These are phyloP conservation scores for Amanita pallidorosea DNA, from an alignment of 768 basidiomycete species.

Conservation along the genomic window DNA sequence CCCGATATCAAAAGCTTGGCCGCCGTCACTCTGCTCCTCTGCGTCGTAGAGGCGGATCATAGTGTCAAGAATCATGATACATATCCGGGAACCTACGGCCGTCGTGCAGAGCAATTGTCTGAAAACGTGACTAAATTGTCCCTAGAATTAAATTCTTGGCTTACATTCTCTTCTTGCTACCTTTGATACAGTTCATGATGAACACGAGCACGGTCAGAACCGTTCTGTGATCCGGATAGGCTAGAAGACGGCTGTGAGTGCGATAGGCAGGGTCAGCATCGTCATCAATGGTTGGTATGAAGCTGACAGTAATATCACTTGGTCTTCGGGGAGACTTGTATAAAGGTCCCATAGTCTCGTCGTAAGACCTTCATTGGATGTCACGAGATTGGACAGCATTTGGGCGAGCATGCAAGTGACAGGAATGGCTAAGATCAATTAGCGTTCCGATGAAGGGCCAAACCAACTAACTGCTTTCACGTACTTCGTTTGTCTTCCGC, in stretches of 20 bases:
- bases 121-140: constrained; percentile 8
- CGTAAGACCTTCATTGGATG: constrained; percentile 52
- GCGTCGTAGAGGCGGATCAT: constrained; percentile 65
- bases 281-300: constrained; percentile 3
- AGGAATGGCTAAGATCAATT: constrained; percentile 37
- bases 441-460: neutral
- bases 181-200: constrained; percentile 61
- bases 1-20: constrained; percentile 71
- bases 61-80: constrained; percentile 56
- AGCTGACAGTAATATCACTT: constrained; percentile 63
- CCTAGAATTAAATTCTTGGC: constrained; percentile 13
- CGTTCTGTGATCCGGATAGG: constrained; percentile 53
- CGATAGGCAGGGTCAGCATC: constrained; percentile 6
- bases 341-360: constrained; percentile 54
- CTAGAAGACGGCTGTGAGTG: constrained; percentile 42
- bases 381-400: constrained; percentile 76
- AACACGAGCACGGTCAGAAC: constrained; percentile 57
- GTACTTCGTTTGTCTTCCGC: constrained; percentile 52
- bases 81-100: constrained; percentile 51
- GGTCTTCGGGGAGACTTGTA: constrained; percentile 59
- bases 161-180: constrained; percentile 44
- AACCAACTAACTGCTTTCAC: constrained; percentile 14
- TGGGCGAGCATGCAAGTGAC: constrained; percentile 64
- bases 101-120: constrained; percentile 46
- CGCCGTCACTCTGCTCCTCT: constrained; percentile 52